Conservation (phyloP, 2,329 filamentous ascomycete species). For the Raffaelea arxii region DNA sequence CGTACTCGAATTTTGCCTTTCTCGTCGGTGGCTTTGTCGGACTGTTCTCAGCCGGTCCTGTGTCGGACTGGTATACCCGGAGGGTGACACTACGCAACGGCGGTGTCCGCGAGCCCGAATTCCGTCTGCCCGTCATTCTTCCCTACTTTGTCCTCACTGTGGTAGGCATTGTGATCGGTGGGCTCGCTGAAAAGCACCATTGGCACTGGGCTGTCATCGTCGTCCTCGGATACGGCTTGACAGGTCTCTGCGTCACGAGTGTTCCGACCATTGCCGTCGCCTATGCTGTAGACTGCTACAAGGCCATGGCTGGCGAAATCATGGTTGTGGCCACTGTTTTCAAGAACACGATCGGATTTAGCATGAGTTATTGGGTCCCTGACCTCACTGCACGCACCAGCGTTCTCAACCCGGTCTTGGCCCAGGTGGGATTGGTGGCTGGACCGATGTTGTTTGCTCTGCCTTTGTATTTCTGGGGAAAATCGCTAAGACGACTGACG, state of each 20-base stretch:
- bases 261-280: constrained; percentile 44
- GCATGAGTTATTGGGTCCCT: constrained; percentile 7
- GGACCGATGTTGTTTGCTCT: constrained; percentile 45
- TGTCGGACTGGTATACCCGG: constrained; percentile 27
- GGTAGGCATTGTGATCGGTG: constrained; percentile 29
- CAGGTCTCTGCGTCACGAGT: constrained; percentile 39
- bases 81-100: constrained; percentile 23
- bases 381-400: constrained; percentile 30
- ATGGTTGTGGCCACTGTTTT: constrained; percentile 54
- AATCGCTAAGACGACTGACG: constrained; percentile 46
- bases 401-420: constrained; percentile 49
- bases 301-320: constrained; percentile 48
- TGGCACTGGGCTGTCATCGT: constrained; percentile 33
- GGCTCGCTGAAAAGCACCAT: constrained; percentile 18
- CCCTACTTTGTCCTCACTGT: constrained; percentile 30
- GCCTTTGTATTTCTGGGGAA: constrained; percentile 48
- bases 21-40: constrained; percentile 25
- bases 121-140: constrained; percentile 25
- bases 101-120: constrained; percentile 29
- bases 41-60: constrained; percentile 23
- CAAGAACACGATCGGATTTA: constrained; percentile 49
- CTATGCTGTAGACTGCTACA: constrained; percentile 53
- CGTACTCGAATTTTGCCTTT: constrained; percentile 33
- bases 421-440: constrained; percentile 42
- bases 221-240: constrained; percentile 29